Percentiles rank a stretch among this genome's conserved stretches.
Conservation (phyloP, 257 asterid genomes). For the Avicennia marina region DNA sequence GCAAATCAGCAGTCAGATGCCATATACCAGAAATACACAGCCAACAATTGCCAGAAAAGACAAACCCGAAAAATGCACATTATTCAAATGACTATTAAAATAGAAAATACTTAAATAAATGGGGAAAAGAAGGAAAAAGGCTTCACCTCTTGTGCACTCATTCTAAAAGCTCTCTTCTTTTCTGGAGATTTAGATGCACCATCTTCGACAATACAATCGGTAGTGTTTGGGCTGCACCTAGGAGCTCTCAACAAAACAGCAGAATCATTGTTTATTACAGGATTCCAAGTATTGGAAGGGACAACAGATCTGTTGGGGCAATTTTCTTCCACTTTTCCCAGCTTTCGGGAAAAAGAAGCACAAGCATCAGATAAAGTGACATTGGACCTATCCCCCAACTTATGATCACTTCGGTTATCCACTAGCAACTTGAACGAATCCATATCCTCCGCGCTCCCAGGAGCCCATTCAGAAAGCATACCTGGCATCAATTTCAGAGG, state of each 20-base stretch:
- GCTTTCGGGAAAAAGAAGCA: conserved; percentile 30
- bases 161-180: conserved; percentile 61
- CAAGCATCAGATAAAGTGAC: conserved; percentile 22
- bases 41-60: too few species aligned
- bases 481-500: conserved; percentile 41
- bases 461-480: conserved; percentile 58
- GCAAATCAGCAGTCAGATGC: too few species aligned
- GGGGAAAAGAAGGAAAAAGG: conserved; percentile 4
- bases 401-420: conserved; percentile 32
- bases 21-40: too few species aligned
- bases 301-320: conserved; percentile 20
- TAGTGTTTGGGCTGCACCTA: conserved; percentile 1
- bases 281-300: conserved; percentile 19
- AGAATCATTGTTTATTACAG: conserved; percentile 21
- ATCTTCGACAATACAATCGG: conserved; percentile 22
- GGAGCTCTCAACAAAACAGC: conserved; percentile 22
- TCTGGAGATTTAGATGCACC: conserved; percentile 43
- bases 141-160: conserved; percentile 71
- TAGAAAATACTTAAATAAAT: not conserved
- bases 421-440: conserved; percentile 47
- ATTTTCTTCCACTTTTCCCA: conserved; percentile 27
- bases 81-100: not conserved
- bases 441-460: conserved; percentile 50
- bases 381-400: conserved; percentile 33
- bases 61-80: too few species aligned